Evolutionary conservation across 257 asterid genomes (phyloP), one percentile per base, ranked within the genome.

Genomic region (Phtheirospermum japonicum): DNA sequence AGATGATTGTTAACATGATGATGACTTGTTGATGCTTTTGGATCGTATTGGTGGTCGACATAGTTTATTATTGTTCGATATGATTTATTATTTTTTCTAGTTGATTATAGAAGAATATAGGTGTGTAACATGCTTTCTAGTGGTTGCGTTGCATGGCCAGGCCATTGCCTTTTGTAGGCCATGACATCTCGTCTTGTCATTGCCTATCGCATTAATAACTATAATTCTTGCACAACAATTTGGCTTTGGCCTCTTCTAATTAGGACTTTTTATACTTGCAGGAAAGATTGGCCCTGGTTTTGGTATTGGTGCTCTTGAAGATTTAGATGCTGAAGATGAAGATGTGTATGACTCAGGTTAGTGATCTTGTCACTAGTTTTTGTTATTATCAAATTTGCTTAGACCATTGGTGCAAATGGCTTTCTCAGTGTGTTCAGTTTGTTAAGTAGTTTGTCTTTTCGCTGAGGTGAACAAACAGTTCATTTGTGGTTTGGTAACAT

Each of bases 281-380:
- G 95, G 86, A 72, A 92, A 83, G 81, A 59, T 72, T 45, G 96
- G 86, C 70, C 96, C 98, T 65, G 98, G 98, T 77, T 92, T 92
- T 76, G 96, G 98, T 50, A 80, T 88, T 45, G 99, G 99, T 49
- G 99, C 96, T 61, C 97, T 92, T 53, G 99, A 92, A 80, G 97
- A 92, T 46, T 76, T 89, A 59, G 99, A 86, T 77, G 88, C 74
- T 59, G 99, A 92, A 79, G 99, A 92, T 79, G 97, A 83, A 78
- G 99, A 92, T 71, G 87, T 89, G 37, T 92, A 89, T 75, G 83
- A 81, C 72, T 66, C 93, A 57, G 95, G 99, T 87, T 69, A 64
- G 76, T 69, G 53, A 59, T 43, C 36, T 49, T 61, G 71, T 53
- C 18, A 45, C 42, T 46, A 56, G 57, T 42, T 71, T 19, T 33